Percentiles rank a stretch among this genome's conserved stretches.
These are phyloP conservation scores for Candida sp. DNA, from an alignment of 1,139 yeast species.

Conservation along the genomic window DNA sequence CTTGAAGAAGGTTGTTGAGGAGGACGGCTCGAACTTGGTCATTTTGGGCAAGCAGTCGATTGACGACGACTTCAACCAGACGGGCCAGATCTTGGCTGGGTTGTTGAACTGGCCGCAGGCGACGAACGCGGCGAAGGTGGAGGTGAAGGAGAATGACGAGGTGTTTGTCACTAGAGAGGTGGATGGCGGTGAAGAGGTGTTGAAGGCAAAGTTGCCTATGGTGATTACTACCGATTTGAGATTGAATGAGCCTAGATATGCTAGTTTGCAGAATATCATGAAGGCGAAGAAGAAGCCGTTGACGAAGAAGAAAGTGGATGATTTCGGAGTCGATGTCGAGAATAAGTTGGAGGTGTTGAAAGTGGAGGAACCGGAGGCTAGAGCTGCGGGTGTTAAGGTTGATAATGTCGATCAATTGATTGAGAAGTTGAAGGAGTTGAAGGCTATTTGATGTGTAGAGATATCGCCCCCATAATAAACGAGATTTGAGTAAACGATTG, in stretches of 20 bases:
- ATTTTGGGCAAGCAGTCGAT: constrained; percentile 96
- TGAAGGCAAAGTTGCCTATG: constrained; percentile 80
- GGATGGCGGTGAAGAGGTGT: constrained; percentile 92
- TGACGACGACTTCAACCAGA: constrained; percentile 93
- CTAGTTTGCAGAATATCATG: constrained; percentile 94
- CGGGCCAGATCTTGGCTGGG: constrained; percentile 99
- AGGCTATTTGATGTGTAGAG: constrained; percentile 43
- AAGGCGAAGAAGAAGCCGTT: constrained; percentile 98
- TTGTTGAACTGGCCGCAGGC: constrained; percentile 98
- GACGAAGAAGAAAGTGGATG: constrained; percentile 69
- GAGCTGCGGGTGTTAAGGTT: constrained; percentile 84
- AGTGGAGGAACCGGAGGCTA: constrained; percentile 84
- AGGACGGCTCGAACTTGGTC: constrained; percentile 74
- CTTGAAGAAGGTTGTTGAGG: constrained; percentile 72
- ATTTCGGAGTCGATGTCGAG: constrained; percentile 68
- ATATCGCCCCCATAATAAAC: background rate
- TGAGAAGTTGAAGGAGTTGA: constrained; percentile 73
- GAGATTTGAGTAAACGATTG: background rate
- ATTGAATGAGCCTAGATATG: constrained; percentile 93
- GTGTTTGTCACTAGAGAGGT: constrained; percentile 89
- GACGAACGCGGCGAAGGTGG: constrained; percentile 92
- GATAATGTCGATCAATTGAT: constrained; percentile 82
- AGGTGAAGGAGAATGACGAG: constrained; percentile 53
- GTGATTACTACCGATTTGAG: constrained; percentile 93
- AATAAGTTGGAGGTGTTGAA: constrained; percentile 71